Percentiles rank a stretch among this genome's conserved stretches.
These are phyloP conservation scores for Yamadazyma tumulicola DNA, from an alignment of 805 yeast species.

Conservation along the genomic window DNA sequence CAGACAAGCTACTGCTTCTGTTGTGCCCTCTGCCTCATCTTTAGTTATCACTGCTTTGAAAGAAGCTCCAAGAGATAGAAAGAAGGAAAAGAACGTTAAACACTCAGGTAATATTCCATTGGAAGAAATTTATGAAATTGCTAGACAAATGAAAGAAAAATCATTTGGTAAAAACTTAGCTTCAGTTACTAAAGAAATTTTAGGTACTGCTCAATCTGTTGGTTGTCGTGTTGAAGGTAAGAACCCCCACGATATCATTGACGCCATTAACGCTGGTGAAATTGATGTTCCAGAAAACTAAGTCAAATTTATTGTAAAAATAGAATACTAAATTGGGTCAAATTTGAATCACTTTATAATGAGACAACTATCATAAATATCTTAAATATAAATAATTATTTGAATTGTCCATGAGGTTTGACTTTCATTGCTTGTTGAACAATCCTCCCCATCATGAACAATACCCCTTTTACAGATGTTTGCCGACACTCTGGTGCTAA, in stretches of 20 bases:
- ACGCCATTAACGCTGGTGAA: constrained; percentile 97
- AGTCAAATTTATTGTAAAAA: constrained; percentile 22
- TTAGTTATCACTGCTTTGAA: constrained; percentile 98
- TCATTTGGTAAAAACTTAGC: constrained; percentile 97
- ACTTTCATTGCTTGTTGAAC: too few species aligned
- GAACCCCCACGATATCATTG: constrained; percentile 99
- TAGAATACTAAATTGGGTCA: neutral
- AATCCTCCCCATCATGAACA: neutral
- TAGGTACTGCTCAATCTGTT: constrained; percentile 99
- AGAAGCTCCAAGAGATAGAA: constrained; percentile 99
- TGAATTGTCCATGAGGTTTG: constrained; percentile 4
- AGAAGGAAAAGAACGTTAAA: constrained; percentile 99
- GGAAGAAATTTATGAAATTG: constrained; percentile 94
- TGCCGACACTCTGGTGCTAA: constrained; percentile 94
- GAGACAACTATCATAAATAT: constrained; percentile 3
- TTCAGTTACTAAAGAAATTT: constrained; percentile 96
- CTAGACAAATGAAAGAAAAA: constrained; percentile 96
- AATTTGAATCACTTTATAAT: constrained; percentile 1
- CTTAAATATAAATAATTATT: constrained; percentile 6
- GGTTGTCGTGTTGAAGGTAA: constrained; percentile 99
- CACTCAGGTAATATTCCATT: constrained; percentile 98
- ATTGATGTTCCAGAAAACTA: constrained; percentile 87
- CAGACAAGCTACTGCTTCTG: constrained; percentile 99
- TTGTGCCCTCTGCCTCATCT: constrained; percentile 99
- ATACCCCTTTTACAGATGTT: constrained; percentile 38